A percentile compares a stretch with the other conserved stretches of the same genome.
These are phyloP conservation scores for Populus deltoides DNA, from an alignment of 345 rosid genomes.

Conservation along the genomic window DNA sequence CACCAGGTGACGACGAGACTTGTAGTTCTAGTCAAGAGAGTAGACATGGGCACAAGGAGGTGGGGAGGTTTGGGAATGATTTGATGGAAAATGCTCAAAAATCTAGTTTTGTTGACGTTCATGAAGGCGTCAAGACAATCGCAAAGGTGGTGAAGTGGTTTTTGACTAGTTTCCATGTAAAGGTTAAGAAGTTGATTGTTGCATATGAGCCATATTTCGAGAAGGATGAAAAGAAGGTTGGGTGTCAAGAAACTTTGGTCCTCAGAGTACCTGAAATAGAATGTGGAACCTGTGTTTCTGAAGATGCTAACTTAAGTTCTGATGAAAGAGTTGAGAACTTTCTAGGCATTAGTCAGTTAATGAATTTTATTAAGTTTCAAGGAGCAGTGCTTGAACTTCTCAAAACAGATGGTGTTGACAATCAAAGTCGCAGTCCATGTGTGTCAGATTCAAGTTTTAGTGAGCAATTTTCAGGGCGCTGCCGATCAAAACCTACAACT, in stretches of 20 bases:
- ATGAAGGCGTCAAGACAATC: slow-evolving; percentile 94
- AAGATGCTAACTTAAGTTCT: slow-evolving; percentile 34
- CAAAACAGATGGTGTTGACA: slow-evolving; percentile 42
- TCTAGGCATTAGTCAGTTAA: slow-evolving; percentile 66
- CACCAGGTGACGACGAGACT: slow-evolving; percentile 29
- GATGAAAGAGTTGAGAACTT: slow-evolving; percentile 44
- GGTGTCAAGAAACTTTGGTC: slow-evolving; percentile 47
- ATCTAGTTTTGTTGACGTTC: slow-evolving; percentile 57
- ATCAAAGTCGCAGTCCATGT: slow-evolving; percentile 23
- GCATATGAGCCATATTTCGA: slow-evolving; percentile 67
- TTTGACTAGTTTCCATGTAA: slow-evolving; percentile 74
- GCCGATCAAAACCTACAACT: slow-evolving; percentile 34
- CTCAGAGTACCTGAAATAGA: slow-evolving; percentile 63
- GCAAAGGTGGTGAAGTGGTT: slow-evolving; percentile 95
- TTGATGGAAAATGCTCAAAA: slow-evolving; percentile 30
- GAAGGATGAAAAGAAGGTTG: slow-evolving; percentile 28
- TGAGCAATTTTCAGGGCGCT: slow-evolving; percentile 19
- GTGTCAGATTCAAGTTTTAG: slow-evolving; percentile 20
- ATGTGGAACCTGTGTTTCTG: slow-evolving; percentile 75
- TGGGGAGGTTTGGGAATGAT: slow-evolving; percentile 41
- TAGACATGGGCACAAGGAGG: slow-evolving; percentile 24
- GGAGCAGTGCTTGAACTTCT: slow-evolving; percentile 84
- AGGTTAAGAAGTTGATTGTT: slow-evolving; percentile 64
- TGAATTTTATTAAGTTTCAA: slow-evolving; percentile 68
- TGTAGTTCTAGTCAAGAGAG: slow-evolving; percentile 33